These are phyloP conservation scores for Tanacetum coccineum DNA, from an alignment of 129 eudicot genomes.

Conservation along the genomic window DNA sequence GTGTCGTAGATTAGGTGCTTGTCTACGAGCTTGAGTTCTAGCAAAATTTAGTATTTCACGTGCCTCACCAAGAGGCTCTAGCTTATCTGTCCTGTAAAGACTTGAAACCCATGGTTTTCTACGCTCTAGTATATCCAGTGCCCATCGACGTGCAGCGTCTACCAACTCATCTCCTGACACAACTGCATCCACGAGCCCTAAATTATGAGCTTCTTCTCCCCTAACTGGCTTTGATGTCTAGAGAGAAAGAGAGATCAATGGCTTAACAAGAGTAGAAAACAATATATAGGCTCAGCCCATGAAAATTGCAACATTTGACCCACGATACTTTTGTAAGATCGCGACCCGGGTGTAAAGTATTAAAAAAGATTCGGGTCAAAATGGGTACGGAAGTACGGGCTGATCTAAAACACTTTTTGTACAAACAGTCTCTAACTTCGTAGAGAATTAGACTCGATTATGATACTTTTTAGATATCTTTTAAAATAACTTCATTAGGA, in stretches of 20 bases:
- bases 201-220: conserved; percentile 73
- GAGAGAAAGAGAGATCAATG: conserved; percentile 10
- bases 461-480: too few relatives aligned
- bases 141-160: conserved; percentile 66
- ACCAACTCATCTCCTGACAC: conserved; percentile 66
- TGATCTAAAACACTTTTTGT: too few relatives aligned
- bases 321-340: neutral
- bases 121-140: conserved; percentile 68
- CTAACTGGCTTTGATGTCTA: conserved; percentile 83
- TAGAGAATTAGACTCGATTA: too few relatives aligned
- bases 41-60: conserved; percentile 87
- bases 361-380: too few relatives aligned
- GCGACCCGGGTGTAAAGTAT: too few relatives aligned
- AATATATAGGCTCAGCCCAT: conserved; percentile 6
- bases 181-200: conserved; percentile 89
- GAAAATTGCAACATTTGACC: conserved; percentile 17
- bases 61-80: conserved; percentile 93
- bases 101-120: conserved; percentile 78
- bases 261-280: neutral
- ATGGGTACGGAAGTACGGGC: too few relatives aligned
- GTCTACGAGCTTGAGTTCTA: conserved; percentile 75
- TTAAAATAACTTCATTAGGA: too few relatives aligned
- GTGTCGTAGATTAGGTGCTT: conserved; percentile 86
- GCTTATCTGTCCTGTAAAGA: conserved; percentile 69
- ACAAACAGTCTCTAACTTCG: too few relatives aligned